Evolutionary conservation across 805 yeast species (phyloP).

Genomic region (Blastobotrys peoriensis): DNA sequence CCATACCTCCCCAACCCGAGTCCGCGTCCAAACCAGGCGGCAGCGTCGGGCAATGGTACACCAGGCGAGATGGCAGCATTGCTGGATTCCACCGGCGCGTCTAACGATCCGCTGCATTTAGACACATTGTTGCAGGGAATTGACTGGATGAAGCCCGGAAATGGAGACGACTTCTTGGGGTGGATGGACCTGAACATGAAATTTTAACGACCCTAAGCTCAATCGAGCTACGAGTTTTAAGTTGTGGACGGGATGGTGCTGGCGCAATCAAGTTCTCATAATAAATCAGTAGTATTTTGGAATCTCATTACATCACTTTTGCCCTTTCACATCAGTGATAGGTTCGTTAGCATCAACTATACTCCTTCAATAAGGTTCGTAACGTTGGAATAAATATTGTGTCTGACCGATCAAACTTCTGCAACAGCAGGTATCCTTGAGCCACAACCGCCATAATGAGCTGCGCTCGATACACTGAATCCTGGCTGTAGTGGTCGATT

Average conservation of each 20-base stretch:
- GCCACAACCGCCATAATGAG: slow-evolving; percentile 5
- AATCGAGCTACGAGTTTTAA: no score
- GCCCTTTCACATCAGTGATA: no score
- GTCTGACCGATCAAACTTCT: slow-evolving; percentile 4
- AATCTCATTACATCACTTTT: no score
- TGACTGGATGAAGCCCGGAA: slow-evolving; percentile 72
- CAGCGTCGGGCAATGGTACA: not conserved
- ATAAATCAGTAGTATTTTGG: no score
- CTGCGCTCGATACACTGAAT: slow-evolving; percentile 1
- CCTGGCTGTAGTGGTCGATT: not conserved
- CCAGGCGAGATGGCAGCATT: slow-evolving; percentile 11
- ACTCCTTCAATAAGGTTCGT: not conserved
- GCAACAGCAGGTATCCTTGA: slow-evolving; percentile 2
- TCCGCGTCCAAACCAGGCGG: not conserved
- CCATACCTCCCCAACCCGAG: no score
- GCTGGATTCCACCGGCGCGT: slow-evolving; percentile 22
- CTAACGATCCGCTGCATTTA: slow-evolving; percentile 23
- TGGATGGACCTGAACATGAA: slow-evolving; percentile 60
- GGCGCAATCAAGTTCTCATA: no score
- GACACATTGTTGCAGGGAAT: slow-evolving; percentile 51
- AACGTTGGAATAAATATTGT: not conserved
- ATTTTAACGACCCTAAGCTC: slow-evolving; percentile 11
- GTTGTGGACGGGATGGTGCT: no score
- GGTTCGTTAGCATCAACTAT: not conserved
- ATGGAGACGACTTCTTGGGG: slow-evolving; percentile 81